Percentiles rank a stretch among this genome's conserved stretches.
Conservation (phyloP, 2,329 filamentous ascomycete genomes). For the Colletotrichum sp. region DNA sequence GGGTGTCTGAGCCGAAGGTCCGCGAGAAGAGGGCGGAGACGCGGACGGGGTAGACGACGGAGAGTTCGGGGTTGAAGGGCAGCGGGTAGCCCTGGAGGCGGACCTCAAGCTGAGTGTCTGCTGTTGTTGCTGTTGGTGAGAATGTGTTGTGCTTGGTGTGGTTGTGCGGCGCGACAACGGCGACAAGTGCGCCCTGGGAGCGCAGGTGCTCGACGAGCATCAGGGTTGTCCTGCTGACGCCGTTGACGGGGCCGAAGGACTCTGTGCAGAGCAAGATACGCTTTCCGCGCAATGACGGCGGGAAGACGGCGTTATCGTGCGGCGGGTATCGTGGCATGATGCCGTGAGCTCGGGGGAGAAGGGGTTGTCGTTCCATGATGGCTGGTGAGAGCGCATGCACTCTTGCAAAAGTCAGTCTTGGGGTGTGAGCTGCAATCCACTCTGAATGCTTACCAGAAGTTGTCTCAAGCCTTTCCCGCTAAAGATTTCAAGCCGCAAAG, state of each 20-base stretch:
- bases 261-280: constrained; percentile 72
- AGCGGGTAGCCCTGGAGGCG: constrained; percentile 69
- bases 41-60: constrained; percentile 72
- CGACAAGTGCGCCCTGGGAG: constrained; percentile 66
- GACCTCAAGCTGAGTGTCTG: constrained; percentile 48
- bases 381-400: neutral
- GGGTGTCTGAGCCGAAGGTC: constrained; percentile 56
- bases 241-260: constrained; percentile 75
- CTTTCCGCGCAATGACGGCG: constrained; percentile 58
- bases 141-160: constrained; percentile 60
- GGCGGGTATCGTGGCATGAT: constrained; percentile 7
- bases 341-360: neutral
- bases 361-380: neutral
- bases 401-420: neutral
- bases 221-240: constrained; percentile 73
- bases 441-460: neutral
- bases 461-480: neutral
- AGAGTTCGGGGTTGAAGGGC: constrained; percentile 74
- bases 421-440: neutral
- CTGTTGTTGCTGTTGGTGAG: constrained; percentile 39
- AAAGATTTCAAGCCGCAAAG: neutral
- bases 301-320: constrained; percentile 51
- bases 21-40: constrained; percentile 64
- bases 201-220: constrained; percentile 73
- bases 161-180: constrained; percentile 69